phyloP scores from a whole-genome alignment of 371 early-diverging fungal genomes.

The Mucor velutinosus region DNA sequence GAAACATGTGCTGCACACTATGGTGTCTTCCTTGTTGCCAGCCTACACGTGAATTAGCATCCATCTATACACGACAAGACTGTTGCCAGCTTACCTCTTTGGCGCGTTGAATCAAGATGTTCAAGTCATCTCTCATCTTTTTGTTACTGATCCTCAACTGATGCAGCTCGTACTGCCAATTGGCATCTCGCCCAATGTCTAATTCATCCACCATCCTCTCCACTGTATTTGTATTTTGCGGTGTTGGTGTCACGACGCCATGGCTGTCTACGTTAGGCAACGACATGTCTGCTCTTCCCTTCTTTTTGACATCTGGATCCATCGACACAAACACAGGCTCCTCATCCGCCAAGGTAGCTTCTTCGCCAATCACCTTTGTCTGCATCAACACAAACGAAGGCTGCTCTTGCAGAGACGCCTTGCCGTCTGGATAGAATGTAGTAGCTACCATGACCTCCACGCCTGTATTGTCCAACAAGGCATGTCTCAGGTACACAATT shows the following conservation, averaged over 20 bases:
- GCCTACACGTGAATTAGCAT: not conserved
- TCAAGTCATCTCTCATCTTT: slow-evolving; percentile 36
- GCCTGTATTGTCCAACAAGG: slow-evolving; percentile 41
- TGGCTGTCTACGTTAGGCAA: slow-evolving; percentile 6
- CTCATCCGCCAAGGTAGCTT: slow-evolving; percentile 12
- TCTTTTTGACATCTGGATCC: slow-evolving; percentile 34
- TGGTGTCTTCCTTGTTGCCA: slow-evolving; percentile 14
- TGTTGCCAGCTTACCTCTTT: slow-evolving; percentile 19
- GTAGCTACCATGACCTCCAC: slow-evolving; percentile 47
- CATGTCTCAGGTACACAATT: slow-evolving; percentile 44
- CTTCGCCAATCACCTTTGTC: slow-evolving; percentile 27
- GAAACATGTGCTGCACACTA: slow-evolving; percentile 17
- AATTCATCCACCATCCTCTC: slow-evolving; percentile 45
- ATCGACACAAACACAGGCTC: slow-evolving; percentile 28
- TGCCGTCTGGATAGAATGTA: slow-evolving; percentile 54
- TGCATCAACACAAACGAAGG: slow-evolving; percentile 52
- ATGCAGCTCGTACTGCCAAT: slow-evolving; percentile 58
- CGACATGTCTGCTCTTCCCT: slow-evolving; percentile 23
- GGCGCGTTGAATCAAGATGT: slow-evolving; percentile 18
- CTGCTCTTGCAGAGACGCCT: slow-evolving; percentile 10
- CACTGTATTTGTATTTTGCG: slow-evolving; percentile 3
- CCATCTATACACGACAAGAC: not conserved
- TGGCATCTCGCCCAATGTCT: slow-evolving; percentile 29
- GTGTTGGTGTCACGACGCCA: not conserved
- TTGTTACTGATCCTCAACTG: slow-evolving; percentile 49